Conservation (phyloP, 179 eudicot genomes). For the Patellifolia procumbens region DNA sequence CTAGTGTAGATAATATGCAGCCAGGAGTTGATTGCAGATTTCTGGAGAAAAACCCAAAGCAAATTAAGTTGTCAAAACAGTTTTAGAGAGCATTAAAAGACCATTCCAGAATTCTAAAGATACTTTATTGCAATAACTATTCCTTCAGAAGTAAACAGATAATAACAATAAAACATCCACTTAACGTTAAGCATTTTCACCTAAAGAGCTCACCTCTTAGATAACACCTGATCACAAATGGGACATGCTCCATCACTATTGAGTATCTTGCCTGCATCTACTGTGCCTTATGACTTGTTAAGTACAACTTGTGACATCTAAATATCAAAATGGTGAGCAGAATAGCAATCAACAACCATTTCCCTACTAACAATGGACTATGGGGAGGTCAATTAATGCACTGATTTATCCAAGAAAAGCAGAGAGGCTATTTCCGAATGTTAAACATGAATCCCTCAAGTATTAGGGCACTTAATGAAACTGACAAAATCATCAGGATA, state of each 20-base stretch:
- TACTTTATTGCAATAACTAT: background rate
- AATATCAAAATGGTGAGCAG: conserved; percentile 1
- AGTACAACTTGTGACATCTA: conserved; percentile 36
- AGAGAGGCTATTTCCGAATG: background rate
- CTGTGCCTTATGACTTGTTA: conserved; percentile 64
- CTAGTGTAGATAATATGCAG: background rate
- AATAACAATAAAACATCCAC: background rate
- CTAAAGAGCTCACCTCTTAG: conserved; percentile 65
- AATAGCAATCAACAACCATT: background rate
- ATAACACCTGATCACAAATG: conserved; percentile 89
- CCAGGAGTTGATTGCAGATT: background rate
- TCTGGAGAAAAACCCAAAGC: background rate
- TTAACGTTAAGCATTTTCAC: background rate
- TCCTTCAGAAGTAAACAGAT: background rate
- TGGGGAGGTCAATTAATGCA: background rate
- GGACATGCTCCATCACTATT: conserved; percentile 91
- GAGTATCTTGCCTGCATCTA: conserved; percentile 87
- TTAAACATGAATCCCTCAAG: background rate
- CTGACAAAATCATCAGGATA: conserved; percentile 44
- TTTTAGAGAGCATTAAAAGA: background rate
- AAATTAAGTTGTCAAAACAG: conserved; percentile 13
- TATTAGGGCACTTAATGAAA: background rate
- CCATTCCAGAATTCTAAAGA: background rate
- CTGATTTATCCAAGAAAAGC: background rate
- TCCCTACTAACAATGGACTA: background rate